Percentiles rank a stretch among this genome's conserved stretches.
Evolutionary conservation across 2,329 filamentous ascomycete genomes (phyloP).

Genomic region (Paraphoma chrysanthemicola): DNA sequence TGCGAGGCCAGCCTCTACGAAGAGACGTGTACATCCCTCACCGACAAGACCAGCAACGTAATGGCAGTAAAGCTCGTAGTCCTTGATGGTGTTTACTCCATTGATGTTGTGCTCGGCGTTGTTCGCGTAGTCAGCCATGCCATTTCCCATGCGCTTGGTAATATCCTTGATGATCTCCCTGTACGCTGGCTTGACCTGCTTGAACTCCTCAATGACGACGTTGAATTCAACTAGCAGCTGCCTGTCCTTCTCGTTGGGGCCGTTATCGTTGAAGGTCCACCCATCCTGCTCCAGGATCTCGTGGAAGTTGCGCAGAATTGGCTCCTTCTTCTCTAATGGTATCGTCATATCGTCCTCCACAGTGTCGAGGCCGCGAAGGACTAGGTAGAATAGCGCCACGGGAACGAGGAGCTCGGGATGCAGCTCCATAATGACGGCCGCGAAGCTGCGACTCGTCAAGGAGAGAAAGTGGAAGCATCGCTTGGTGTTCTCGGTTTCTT

Average conservation of each 20-base stretch:
- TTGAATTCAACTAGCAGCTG: constrained; percentile 93
- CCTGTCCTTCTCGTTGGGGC: constrained; percentile 91
- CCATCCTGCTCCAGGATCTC: constrained; percentile 79
- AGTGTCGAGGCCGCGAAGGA: constrained; percentile 92
- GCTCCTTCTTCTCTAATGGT: constrained; percentile 79
- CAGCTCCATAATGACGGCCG: constrained; percentile 91
- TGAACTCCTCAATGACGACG: constrained; percentile 83
- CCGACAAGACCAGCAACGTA: constrained; percentile 99
- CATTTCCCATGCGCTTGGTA: constrained; percentile 92
- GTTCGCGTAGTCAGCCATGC: constrained; percentile 94
- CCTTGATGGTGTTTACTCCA: constrained; percentile 80
- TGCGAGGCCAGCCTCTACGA: constrained; percentile 84
- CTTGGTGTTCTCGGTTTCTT: constrained; percentile 76
- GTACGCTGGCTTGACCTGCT: constrained; percentile 85
- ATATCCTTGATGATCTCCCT: constrained; percentile 90
- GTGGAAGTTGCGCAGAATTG: constrained; percentile 83
- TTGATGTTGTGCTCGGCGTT: constrained; percentile 82
- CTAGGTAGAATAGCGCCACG: constrained; percentile 89
- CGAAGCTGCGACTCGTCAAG: constrained; percentile 90
- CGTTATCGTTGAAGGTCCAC: constrained; percentile 88
- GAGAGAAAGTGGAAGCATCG: constrained; percentile 88
- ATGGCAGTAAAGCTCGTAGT: constrained; percentile 97
- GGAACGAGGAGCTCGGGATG: constrained; percentile 93
- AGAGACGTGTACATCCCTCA: constrained; percentile 88
- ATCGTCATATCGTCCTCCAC: constrained; percentile 99